Base-by-base conservation (phyloP, 768 basidiomycete species). In the Leccinum uliginosum region DNA sequence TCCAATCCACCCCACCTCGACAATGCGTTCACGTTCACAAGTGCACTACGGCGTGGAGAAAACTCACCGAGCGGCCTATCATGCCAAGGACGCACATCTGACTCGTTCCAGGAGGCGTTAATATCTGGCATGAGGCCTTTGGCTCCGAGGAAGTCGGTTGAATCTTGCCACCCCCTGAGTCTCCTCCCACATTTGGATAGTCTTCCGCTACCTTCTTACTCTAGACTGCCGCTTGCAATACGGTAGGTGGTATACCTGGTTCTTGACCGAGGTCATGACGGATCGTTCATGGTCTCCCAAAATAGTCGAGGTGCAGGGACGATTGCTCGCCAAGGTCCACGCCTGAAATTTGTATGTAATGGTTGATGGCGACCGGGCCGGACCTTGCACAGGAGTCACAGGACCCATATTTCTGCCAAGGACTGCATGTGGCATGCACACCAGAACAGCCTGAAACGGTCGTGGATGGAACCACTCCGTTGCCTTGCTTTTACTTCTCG, bases 291-390 rank as follows among this genome's bases (percentile, higher is more conserved):
- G 26, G 15, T 43, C 14, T 50, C 21, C 17, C 17, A 9, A 23
- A 29, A 40, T 3, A n/a, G 48, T n/a, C 17, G 45, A 21, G 50
- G 53, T 56, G 44, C 51, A 54, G 63, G n/a, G 54, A 51, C 23
- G 44, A 34, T 56, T 43, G 44, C 46, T 49, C 47, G 5, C 50
- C 46, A 47, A 51, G 55, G 57, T 57, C 53, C 53, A 30, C 45
- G 19, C 45, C 47, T 48, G 26, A 15, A 48, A 32, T 30, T 26
- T 46, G 11, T 34, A 29, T 46, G 11, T 34, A 29, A 52, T 44
- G 26, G 19, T 47, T 27, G 27, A 38, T 23, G 23, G 14, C 27
- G 34, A 57, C 55, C 58, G 57, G 26, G 44, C 30, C 27, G 15
- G 35, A 17, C 24, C 55, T 51, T 44, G 47, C 52, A 4, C 50